Evolutionary conservation across 768 basidiomycete genomes (phyloP).

Genomic region (Lentinula boryana): DNA sequence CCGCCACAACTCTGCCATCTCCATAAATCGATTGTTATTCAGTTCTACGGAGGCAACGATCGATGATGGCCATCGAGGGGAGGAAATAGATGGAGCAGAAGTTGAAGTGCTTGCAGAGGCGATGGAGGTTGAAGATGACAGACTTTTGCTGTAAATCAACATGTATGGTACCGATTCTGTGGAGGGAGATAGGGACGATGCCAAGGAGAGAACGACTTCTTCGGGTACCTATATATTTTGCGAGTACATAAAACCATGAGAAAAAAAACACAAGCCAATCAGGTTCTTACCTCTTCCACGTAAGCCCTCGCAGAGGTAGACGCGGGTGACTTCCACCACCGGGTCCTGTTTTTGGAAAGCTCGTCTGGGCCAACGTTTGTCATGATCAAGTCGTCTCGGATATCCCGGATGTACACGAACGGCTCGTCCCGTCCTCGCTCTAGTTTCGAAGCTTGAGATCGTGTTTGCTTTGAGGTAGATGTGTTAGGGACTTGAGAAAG

Average conservation of each 20-base stretch:
- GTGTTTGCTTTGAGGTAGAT: neutral
- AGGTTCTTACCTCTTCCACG: neutral
- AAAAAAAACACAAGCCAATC: no score
- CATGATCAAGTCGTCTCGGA: neutral
- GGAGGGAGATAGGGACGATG: neutral
- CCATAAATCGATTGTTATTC: neutral
- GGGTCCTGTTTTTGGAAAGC: neutral
- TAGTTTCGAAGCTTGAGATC: neutral
- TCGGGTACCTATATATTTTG: neutral
- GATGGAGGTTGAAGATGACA: neutral
- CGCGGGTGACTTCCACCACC: neutral
- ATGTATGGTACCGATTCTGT: neutral
- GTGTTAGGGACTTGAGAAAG: neutral
- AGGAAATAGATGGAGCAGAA: neutral
- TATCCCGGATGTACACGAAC: neutral
- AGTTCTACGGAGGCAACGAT: neutral
- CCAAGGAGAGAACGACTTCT: neutral
- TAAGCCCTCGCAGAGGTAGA: neutral
- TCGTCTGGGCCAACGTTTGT: neutral
- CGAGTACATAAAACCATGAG: neutral
- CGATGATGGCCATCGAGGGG: neutral
- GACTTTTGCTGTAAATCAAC: slow-evolving; percentile 2
- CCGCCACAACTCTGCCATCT: neutral
- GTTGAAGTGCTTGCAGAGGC: neutral
- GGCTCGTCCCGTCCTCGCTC: neutral